Base-by-base conservation (phyloP, 1,139 yeast species). In the Pichia sp. region DNA sequence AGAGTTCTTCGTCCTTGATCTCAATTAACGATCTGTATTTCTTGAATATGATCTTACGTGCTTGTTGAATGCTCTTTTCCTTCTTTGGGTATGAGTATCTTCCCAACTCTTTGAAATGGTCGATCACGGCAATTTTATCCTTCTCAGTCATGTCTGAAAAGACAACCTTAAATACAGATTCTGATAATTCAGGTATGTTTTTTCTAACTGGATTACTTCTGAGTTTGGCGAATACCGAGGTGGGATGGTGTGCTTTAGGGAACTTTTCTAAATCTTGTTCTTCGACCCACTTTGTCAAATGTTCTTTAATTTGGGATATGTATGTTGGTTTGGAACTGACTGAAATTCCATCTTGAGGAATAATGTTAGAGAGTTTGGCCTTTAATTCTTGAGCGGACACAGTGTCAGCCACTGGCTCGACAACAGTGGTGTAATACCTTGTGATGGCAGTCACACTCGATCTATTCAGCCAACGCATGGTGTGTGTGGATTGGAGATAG, bases 1-100 rank as follows among this genome's bases (percentile, higher is more conserved):
- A 34, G 5, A 43, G 38, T 36, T 19, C 24, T 20, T 40, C 47
- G 31, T 43, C 34, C 20, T 37, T 40, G 17, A 47, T 40, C 11
- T 40, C 45, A 5, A 34, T 34, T 15, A 33, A 34, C 20, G 37
- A 24, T 14, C 31, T 18, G 19, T 32, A 37, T 40, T 44, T 47
- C 15, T 44, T 18, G 17, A n/a, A 37, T 4, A 46, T 6, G 24
- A 30, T 21, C 21, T 30, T 40, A 7, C 42, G 30, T 1, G 36
- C 20, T 17, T 42, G 19, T 12, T 21, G 36, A 15, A 36, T 21
- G 7, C 5, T 21, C n/a, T 20, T 47, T 18, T 38, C 46, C 9
- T 33, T 41, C 17, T 33, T 47, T 2, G 46, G 44, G 31, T 47
- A 47, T 3, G 34, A 18, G 34, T 28, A 44, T 36, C 47, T 47